A percentile compares a stretch with the other conserved stretches of the same genome.
These are phyloP conservation scores for Nyctanthes arbortristis DNA, from an alignment of 257 asterid species.

Conservation along the genomic window DNA sequence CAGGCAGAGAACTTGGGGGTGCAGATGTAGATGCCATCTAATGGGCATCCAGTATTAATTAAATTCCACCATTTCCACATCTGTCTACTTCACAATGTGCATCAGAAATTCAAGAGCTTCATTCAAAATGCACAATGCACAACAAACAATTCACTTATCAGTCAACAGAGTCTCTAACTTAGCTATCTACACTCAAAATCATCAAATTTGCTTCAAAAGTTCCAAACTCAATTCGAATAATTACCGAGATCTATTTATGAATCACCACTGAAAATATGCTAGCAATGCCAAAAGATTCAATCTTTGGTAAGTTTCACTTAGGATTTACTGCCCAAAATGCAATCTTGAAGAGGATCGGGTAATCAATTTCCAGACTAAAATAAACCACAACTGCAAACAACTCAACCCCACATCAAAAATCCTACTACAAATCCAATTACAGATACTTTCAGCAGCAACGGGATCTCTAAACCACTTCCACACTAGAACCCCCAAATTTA, in stretches of 20 bases:
- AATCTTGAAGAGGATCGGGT: slow-evolving; percentile 26
- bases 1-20: slow-evolving; percentile 41
- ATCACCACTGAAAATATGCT: background rate
- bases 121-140: slow-evolving; percentile 15
- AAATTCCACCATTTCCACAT: slow-evolving; percentile 37
- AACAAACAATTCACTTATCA: background rate
- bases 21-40: slow-evolving; percentile 59
- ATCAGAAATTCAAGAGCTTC: slow-evolving; percentile 11
- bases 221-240: background rate
- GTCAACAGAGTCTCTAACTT: background rate
- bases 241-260: background rate
- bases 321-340: slow-evolving; percentile 20
- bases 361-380: slow-evolving; percentile 12
- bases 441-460: slow-evolving; percentile 23
- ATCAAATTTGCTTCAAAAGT: slow-evolving; percentile 3
- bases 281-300: slow-evolving; percentile 14
- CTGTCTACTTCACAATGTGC: background rate
- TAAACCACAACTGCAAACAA: slow-evolving; percentile 20
- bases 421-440: slow-evolving; percentile 12
- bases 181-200: background rate
- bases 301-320: background rate
- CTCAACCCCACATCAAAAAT: background rate
- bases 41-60: slow-evolving; percentile 27
- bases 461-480: slow-evolving; percentile 12
- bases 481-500: background rate